Conservation (phyloP, 495 filamentous ascomycete genomes). For the Xylaria telfairii region DNA sequence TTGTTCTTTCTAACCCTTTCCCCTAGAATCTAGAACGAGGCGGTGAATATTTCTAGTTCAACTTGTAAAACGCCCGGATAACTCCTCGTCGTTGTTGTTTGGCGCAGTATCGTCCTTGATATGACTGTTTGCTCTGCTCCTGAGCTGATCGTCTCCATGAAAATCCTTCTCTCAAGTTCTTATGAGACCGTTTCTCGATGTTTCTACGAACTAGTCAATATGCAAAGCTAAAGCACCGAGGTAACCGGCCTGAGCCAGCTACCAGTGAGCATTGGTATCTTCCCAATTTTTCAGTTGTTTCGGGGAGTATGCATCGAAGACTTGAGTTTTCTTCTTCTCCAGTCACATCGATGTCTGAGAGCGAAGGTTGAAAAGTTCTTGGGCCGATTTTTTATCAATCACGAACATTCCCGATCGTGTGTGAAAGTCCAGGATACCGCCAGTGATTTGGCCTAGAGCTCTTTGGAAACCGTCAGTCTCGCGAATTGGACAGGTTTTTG, state of each 20-base stretch:
- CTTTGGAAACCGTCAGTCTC: conserved; percentile 28
- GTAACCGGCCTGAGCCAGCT: not conserved
- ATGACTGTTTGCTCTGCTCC: not conserved
- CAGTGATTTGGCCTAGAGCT: conserved; percentile 36
- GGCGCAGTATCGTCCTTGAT: not conserved
- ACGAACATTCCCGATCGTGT: conserved; percentile 16
- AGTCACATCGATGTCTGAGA: not conserved
- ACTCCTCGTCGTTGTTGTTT: not conserved
- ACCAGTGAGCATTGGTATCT: not conserved
- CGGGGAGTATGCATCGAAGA: not conserved
- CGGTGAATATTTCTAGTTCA: not conserved
- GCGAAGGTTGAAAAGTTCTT: conserved; percentile 3
- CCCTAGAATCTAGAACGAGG: not conserved
- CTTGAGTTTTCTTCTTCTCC: not conserved
- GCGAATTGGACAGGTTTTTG: conserved; percentile 29
- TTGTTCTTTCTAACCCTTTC: not conserved
- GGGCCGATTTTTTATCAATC: conserved; percentile 3
- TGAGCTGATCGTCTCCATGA: not conserved
- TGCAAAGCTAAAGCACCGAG: not conserved
- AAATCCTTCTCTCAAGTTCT: not conserved
- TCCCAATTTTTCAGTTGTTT: not conserved
- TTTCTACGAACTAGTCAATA: not conserved
- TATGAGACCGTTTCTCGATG: not conserved
- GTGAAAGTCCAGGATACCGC: conserved; percentile 33
- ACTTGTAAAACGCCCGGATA: not conserved